Percentiles rank a stretch among this genome's conserved stretches.
Evolutionary conservation across 208 protist species (phyloP).

Genomic region (Leishmania tropica): DNA sequence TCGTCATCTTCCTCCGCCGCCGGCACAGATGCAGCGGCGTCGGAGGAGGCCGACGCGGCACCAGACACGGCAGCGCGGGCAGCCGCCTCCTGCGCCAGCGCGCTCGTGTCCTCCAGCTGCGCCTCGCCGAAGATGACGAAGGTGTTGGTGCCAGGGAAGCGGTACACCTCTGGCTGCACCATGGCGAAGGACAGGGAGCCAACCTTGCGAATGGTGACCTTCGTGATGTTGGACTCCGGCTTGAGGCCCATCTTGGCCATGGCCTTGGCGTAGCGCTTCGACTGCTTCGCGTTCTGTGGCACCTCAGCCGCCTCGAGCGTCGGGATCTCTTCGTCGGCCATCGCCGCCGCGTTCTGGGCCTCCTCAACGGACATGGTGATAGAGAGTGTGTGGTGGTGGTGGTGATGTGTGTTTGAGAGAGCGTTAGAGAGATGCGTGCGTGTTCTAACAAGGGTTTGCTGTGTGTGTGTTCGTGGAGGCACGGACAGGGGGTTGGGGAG

Average conservation of each 20-base stretch:
- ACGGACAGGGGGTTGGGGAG: not conserved
- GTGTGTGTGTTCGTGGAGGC: not conserved
- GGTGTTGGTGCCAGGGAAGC: slow-evolving; percentile 94
- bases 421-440: not conserved
- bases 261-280: slow-evolving; percentile 96
- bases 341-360: slow-evolving; percentile 57
- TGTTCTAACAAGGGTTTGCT: not conserved
- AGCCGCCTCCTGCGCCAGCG: slow-evolving; percentile 69
- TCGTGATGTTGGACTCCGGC: slow-evolving; percentile 90
- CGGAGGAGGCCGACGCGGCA: slow-evolving; percentile 28
- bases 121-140: slow-evolving; percentile 98
- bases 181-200: slow-evolving; percentile 93
- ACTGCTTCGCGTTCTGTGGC: slow-evolving; percentile 69
- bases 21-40: slow-evolving; percentile 27
- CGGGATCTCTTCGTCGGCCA: slow-evolving; percentile 71
- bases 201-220: slow-evolving; percentile 94
- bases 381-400: not conserved
- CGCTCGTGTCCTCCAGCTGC: slow-evolving; percentile 93
- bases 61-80: slow-evolving; percentile 67
- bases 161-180: slow-evolving; percentile 96
- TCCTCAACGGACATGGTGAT: slow-evolving; percentile 57
- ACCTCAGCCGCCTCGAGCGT: slow-evolving; percentile 77
- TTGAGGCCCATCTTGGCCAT: slow-evolving; percentile 98
- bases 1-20: slow-evolving; percentile 43
- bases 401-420: not conserved